Base-by-base conservation (phyloP, 345 rosid genomes). In the Pugionium dolabratum region DNA sequence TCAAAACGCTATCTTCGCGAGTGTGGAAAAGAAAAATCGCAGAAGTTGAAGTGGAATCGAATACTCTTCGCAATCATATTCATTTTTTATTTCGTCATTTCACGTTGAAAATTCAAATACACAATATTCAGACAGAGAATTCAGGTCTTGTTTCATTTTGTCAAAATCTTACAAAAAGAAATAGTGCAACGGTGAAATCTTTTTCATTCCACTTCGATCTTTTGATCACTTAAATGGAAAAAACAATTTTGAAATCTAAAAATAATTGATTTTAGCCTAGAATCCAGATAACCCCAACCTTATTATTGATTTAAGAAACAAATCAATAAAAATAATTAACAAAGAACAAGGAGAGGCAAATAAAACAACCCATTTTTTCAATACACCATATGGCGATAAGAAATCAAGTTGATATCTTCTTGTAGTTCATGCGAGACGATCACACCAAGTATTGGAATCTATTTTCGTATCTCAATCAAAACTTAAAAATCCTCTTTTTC, bases 361-460 rank as follows among this genome's bases (percentile, higher is more conserved):
- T n/a, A n/a, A 5, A 43, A 31, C n/a, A 45, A 35, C 25, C 27
- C 9, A 49, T 29, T 58, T 43, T 30, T 32, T 43, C 42, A 74
- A 70, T 86, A 80, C 33, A 94, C 99, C 97, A 64, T 96, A 81
- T 90, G 95, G 90, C 61, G 96, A 86, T 64, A 83, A 86, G 64
- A 94, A 85, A 80, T 86, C 82, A 0, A 92, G 82, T 67, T 88
- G 96, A 74, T 85, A 86, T 63, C 97, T 81, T 77, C 76, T 90
- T 10, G 97, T 84, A 61, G 89, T 82, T 29, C 91, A 87, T 64
- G 94, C 85, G 54, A 90, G 81, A 77, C 92, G 96, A 69, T 76
- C 77, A 65, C 82, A 88, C 96, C 90, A 87, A 46, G 98, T 86
- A 74, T 93, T 94, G 49, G 90, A 86, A 71, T 94, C 92, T 95